These are phyloP conservation scores for Protomyces arabidopsidicola DNA, from an alignment of 1,139 yeast genomes.

Conservation along the genomic window DNA sequence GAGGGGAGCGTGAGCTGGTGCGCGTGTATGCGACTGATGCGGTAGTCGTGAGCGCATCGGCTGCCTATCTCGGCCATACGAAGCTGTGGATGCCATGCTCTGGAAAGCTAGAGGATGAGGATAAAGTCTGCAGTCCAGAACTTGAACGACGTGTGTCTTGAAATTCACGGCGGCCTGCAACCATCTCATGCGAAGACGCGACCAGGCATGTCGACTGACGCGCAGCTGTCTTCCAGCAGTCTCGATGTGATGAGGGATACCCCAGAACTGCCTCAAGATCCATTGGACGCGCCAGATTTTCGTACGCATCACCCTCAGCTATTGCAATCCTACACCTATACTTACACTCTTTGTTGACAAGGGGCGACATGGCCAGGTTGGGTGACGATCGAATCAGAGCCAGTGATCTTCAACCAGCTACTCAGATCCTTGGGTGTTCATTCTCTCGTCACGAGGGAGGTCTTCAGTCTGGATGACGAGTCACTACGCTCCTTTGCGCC, in stretches of 20 bases:
- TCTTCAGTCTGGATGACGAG: slow-evolving; percentile 53
- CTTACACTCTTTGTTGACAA: neutral
- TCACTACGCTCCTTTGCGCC: slow-evolving; percentile 45
- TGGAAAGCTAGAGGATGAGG: neutral
- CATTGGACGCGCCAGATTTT: neutral
- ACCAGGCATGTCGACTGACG: no score
- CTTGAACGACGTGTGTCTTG: no score
- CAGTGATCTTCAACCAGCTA: slow-evolving; percentile 56
- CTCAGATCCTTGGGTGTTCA: slow-evolving; percentile 55
- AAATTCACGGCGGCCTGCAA: no score
- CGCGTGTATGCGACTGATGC: neutral
- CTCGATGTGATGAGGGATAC: no score
- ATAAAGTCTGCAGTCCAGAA: no score
- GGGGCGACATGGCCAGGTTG: slow-evolving; percentile 16
- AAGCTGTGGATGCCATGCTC: neutral
- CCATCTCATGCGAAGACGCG: no score
- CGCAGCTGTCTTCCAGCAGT: no score
- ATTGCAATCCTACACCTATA: no score
- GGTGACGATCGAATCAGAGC: slow-evolving; percentile 19
- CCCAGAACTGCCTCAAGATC: neutral
- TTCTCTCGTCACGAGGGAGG: slow-evolving; percentile 59
- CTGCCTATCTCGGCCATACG: neutral
- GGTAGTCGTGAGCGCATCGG: neutral
- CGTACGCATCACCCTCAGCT: neutral
- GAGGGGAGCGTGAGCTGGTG: neutral